Evolutionary conservation across 352 stramenopile genomes (phyloP), one percentile per base, ranked within the genome.

Genomic region (Phytophthora gonapodyides): DNA sequence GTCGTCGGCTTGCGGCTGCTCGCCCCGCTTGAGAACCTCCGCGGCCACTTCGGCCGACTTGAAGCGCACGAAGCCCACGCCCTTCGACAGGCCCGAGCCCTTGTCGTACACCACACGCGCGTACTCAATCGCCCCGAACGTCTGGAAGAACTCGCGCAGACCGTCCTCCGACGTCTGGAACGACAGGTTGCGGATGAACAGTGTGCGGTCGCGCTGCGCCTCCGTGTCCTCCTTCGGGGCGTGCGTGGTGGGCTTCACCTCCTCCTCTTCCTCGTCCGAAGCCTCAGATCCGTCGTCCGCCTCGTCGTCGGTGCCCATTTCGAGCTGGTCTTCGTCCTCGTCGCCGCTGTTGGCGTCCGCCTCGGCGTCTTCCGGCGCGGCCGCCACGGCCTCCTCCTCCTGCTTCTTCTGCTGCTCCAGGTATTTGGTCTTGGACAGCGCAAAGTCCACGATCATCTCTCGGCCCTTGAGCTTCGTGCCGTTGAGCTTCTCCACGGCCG

Each of bases 381-480:
- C 56, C 16, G 64, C 57, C 9, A 64, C 57, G 13, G 52, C 60
- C 27, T 84, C 61, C 11, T 75, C 51, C 33, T 80, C 60, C 46
- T 82, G 76, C 50, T 91, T 77, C 57, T 85, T 80, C 55, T 90
- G 79, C 67, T 89, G 78, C 54, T 91, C 74, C 24, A 91, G 30
- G 49, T 93, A 93, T 57, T 95, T 87, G 13, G 72, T 68, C 64
- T 95, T 93, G 10, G 84, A 80, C 24, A 95, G 54, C 35, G 86
- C 86, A 66, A 89, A 92, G 78, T 95, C 86, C 30, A 95, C 86
- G 61, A 93, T 82, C 74, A 95, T 92, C 61, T 92, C 79, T 43
- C 86, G 82, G 41, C 84, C 86, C 53, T 91, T 92, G 30, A 95
- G 66, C 50, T 93, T 93, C 27, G 65, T 64, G 55, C 83, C 84